Evolutionary conservation across 2,329 filamentous ascomycete species (phyloP), one percentile per base, ranked within the genome.

Genomic region (Trichophaea hybrida): DNA sequence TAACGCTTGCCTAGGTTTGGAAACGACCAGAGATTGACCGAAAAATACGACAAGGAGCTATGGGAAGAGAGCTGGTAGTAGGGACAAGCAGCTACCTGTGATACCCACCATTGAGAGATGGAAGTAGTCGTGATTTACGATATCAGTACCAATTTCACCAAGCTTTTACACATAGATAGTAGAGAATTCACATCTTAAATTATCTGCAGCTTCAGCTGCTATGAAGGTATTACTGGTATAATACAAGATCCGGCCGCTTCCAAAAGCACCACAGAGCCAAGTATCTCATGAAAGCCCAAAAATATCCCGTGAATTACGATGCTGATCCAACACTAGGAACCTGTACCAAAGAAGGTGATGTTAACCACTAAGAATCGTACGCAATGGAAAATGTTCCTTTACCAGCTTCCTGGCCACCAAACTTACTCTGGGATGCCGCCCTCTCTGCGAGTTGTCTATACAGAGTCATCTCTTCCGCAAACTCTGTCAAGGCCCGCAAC

Each of bases 381-480:
- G n/a, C 31, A 51, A 51, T 32, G 31, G 48, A 51, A 15, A 51
- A 12, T 13, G 31, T 6, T 51, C 24, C 48, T 51, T 51, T 51
- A 53, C 33, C 50, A 53, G 13, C 50, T 53, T 49, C 44, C 24
- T n/a, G 12, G 44, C 33, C 33, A n/a, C 31, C 37, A n/a, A n/a
- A 13, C 1, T 53, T 32, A 13, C 34, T 15, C 4, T n/a, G 31
- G 31, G 48, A 34, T 24, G 24, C 24, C 24, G 24, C 24, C 50
- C n/a, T 53, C n/a, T 43, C 53, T 43, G 64, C 65, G 37, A 66
- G 51, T 12, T 60, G 49, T 46, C 61, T 64, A 49, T 69, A 67
- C 65, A 68, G 90, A 55, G 75, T 75, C 32, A 97, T 83, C 72
- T 98, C 93, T 86, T 88, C 96, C 70, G 93, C 82, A 73, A 97